Base-by-base conservation (phyloP, 2,329 filamentous ascomycete genomes). In the Botrytis hyacinthi region DNA sequence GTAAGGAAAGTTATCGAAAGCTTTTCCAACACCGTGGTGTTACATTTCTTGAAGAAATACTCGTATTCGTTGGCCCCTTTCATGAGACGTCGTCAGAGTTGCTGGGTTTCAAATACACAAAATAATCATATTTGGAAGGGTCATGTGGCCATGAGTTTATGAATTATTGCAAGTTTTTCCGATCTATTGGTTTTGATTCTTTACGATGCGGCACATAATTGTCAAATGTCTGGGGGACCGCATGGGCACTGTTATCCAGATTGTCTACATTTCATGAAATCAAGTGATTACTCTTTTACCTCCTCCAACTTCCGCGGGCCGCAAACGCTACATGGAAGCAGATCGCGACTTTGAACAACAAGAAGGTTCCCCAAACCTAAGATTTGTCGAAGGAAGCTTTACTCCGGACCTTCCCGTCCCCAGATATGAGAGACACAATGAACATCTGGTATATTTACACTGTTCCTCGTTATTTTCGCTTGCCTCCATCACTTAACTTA, bases 191-290 rank as follows among this genome's bases (percentile, higher is more conserved):
- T 26, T 51, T 51, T 10, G 4, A 12, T n/a, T n/a, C 48, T 51
- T 4, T n/a, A 14, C 14, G 26, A 2, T 2, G 9, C 26, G 10
- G 1, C 2, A 6, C 4, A n/a, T n/a, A n/a, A n/a, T 51, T 26
- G 3, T 51, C 22, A 26, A 26, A 4, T 5, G 26, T 51, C 22
- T 51, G 12, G 0, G 2, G 35, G 20, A 48, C 14, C 18, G 42
- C 62, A 26, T 20, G n/a, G 5, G 42, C 37, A 44, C 29, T 1
- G 20, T 29, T 48, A 10, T n/a, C 48, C 5, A n/a, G 2, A n/a
- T 51, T n/a, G 48, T 48, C 63, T 51, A 37, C 22, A n/a, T 51
- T 51, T 26, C 32, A 37, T 37, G 14, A 32, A 51, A 16, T 10
- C 42, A 6, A 1, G 7, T 1, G 63, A 7, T 26, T 16, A 16